Percentiles rank a stretch among this genome's conserved stretches.
These are phyloP conservation scores for Alternaria solani DNA, from an alignment of 2,329 filamentous ascomycete genomes.

Conservation along the genomic window DNA sequence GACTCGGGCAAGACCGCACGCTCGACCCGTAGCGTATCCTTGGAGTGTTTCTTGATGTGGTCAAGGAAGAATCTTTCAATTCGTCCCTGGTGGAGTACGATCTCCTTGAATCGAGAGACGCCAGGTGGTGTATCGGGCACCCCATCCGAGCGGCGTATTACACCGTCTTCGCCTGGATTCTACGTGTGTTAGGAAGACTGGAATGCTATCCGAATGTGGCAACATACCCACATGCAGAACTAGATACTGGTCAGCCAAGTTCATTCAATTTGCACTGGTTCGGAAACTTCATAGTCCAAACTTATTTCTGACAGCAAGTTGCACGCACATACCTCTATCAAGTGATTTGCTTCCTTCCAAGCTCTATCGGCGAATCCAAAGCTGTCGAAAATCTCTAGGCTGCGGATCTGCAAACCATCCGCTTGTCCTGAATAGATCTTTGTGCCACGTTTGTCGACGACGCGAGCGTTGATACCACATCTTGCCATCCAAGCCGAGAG, in stretches of 20 bases:
- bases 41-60: slow-evolving; percentile 63
- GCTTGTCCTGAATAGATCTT: slow-evolving; percentile 54
- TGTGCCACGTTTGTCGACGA: slow-evolving; percentile 53
- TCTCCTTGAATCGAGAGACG: slow-evolving; percentile 69
- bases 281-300: no score
- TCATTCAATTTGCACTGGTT: neutral
- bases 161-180: slow-evolving; percentile 69
- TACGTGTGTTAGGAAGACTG: slow-evolving; percentile 8
- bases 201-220: neutral
- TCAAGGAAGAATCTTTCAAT: slow-evolving; percentile 74
- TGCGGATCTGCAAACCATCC: slow-evolving; percentile 54
- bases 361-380: slow-evolving; percentile 71
- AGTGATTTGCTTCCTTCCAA: slow-evolving; percentile 72
- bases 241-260: slow-evolving; percentile 19
- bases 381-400: slow-evolving; percentile 62
- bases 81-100: slow-evolving; percentile 74
- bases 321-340: slow-evolving; percentile 66
- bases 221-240: slow-evolving; percentile 52
- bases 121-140: slow-evolving; percentile 70
- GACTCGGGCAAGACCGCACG: slow-evolving; percentile 66
- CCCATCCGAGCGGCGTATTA: slow-evolving; percentile 65
- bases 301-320: slow-evolving; percentile 55
- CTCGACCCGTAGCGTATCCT: slow-evolving; percentile 63
- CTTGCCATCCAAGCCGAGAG: slow-evolving; percentile 53
- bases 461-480: slow-evolving; percentile 51